A percentile compares a stretch with the other conserved stretches of the same genome.
Conservation (phyloP, 345 rosid species). For the rapeseed (Brassica napus) region DNA sequence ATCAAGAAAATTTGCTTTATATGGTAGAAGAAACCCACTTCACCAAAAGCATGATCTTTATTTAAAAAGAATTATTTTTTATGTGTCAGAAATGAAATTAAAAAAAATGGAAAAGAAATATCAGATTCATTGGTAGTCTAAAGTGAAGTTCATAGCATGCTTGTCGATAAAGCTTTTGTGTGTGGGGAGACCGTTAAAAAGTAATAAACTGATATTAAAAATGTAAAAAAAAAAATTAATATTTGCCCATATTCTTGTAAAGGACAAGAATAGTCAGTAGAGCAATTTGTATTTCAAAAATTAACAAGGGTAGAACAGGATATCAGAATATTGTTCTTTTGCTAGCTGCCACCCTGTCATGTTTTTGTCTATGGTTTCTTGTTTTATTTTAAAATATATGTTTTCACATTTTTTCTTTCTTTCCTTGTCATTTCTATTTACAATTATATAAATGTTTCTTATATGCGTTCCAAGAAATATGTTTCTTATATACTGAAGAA, state of each 20-base stretch:
- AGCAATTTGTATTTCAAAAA: conserved; percentile 17
- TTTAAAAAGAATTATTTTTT: not conserved
- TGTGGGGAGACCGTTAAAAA: conserved; percentile 43
- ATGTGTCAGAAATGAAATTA: conserved; percentile 46
- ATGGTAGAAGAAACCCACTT: conserved; percentile 51
- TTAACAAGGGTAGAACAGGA: conserved; percentile 30
- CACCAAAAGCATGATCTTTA: conserved; percentile 41
- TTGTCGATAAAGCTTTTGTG: conserved; percentile 48
- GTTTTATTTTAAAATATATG: not conserved
- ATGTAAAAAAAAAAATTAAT: not conserved
- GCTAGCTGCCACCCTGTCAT: conserved; percentile 39
- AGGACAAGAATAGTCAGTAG: conserved; percentile 34
- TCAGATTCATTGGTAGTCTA: conserved; percentile 45
- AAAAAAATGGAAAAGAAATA: not conserved
- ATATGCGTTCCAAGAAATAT: too few species aligned
- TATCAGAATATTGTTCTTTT: conserved; percentile 31
- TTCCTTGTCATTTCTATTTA: not conserved
- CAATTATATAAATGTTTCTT: not conserved
- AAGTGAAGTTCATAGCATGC: conserved; percentile 58
- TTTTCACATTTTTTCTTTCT: not conserved
- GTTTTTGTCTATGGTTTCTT: conserved; percentile 29
- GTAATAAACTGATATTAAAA: conserved; percentile 33
- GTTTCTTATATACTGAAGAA: not conserved
- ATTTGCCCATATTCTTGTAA: conserved; percentile 31
- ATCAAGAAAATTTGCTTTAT: conserved; percentile 50